Percentiles rank a stretch among this genome's conserved stretches.
These are phyloP conservation scores for Chamaecrista fasciculata DNA, from an alignment of 306 rosid genomes.

Conservation along the genomic window DNA sequence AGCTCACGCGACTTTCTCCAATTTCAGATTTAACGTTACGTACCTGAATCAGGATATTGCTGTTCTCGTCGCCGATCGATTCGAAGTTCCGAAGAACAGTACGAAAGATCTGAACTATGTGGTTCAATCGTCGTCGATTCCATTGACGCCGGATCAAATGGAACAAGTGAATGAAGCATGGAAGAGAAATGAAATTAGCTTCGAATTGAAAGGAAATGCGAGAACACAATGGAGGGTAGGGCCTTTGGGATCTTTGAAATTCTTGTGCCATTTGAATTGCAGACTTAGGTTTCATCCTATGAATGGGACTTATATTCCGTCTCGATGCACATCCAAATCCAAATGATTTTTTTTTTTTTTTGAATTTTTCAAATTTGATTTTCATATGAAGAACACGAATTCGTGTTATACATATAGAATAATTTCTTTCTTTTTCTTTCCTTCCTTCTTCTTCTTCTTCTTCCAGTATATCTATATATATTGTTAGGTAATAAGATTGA, in stretches of 20 bases:
- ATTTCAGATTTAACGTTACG: conserved; percentile 45
- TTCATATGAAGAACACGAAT: no score
- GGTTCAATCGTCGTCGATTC: conserved; percentile 52
- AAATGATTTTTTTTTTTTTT: conserved; percentile 38
- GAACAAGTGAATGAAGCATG: conserved; percentile 43
- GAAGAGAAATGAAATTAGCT: conserved; percentile 49
- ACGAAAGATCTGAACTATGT: conserved; percentile 41
- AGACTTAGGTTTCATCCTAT: conserved; percentile 53
- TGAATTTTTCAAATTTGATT: neutral
- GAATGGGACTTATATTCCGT: conserved; percentile 54
- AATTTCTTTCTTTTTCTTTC: neutral
- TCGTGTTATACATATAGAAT: conserved; percentile 5
- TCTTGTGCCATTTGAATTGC: conserved; percentile 52
- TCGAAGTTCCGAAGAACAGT: conserved; percentile 58
- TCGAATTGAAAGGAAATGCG: conserved; percentile 55
- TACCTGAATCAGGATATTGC: conserved; percentile 55
- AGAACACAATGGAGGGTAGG: conserved; percentile 70
- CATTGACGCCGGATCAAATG: conserved; percentile 49
- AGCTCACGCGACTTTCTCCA: conserved; percentile 72
- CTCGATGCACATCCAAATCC: conserved; percentile 58
- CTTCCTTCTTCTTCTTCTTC: no score
- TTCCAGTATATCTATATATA: no score
- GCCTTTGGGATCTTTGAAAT: conserved; percentile 57
- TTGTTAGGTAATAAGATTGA: conserved; percentile 23
- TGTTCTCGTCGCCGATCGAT: conserved; percentile 41